A percentile compares a stretch with the other conserved stretches of the same genome.
These are phyloP conservation scores for Flaveria floridana DNA, from an alignment of 140 eudicot species.

Conservation along the genomic window DNA sequence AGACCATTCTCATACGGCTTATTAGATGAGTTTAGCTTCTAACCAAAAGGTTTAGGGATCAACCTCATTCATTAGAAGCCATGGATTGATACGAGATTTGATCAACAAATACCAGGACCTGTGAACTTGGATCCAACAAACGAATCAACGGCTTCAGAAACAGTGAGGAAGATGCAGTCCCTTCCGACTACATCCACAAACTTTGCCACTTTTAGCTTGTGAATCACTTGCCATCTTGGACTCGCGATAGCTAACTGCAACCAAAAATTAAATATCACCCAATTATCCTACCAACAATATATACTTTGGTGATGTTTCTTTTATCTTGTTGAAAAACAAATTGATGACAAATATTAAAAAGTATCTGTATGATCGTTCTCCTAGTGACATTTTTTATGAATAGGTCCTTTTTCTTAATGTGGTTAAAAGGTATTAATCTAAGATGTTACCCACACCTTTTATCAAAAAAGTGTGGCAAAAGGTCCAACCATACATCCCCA, in stretches of 20 bases:
- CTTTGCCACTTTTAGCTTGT: slow-evolving; percentile 57
- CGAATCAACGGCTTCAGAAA: slow-evolving; percentile 67
- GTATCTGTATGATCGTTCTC: no score
- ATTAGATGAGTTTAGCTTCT: slow-evolving; percentile 20
- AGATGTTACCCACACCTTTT: neutral
- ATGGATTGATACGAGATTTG: neutral
- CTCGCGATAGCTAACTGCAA: slow-evolving; percentile 60
- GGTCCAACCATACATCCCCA: neutral
- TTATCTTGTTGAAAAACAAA: neutral
- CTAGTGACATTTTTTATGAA: no score
- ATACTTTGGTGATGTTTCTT: neutral
- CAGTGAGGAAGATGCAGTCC: slow-evolving; percentile 55
- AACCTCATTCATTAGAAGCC: slow-evolving; percentile 17
- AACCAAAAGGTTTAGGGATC: slow-evolving; percentile 16
- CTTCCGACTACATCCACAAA: slow-evolving; percentile 62
- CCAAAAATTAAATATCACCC: slow-evolving; percentile 15
- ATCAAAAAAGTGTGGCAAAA: neutral
- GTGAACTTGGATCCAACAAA: slow-evolving; percentile 48
- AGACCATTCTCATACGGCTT: slow-evolving; percentile 26
- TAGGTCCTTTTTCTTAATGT: neutral
- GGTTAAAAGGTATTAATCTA: neutral
- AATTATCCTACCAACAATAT: neutral
- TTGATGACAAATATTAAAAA: neutral
- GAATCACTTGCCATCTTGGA: slow-evolving; percentile 71
- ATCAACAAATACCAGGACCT: slow-evolving; percentile 44